Evolutionary conservation across 2,329 filamentous ascomycete species (phyloP).

Genomic region (Fragosphaeria purpurea): DNA sequence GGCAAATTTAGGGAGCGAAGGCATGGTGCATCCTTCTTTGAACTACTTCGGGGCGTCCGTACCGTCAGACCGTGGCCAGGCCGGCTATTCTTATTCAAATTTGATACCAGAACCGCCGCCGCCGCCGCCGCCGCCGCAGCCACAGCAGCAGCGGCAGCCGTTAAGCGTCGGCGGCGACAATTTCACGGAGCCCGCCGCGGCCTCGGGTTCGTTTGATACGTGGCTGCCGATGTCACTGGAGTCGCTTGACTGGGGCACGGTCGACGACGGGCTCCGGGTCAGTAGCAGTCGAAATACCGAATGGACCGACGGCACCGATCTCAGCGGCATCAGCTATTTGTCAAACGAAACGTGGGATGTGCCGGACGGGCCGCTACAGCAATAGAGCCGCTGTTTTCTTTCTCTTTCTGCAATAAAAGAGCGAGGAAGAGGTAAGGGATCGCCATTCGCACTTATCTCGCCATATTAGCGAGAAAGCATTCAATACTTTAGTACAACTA

Average conservation of each 20-base stretch:
- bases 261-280: conserved; percentile 12
- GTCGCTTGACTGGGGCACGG: conserved; percentile 11
- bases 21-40: no score
- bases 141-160: neutral
- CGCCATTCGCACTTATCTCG: no score
- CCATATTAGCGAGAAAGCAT: no score
- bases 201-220: conserved; percentile 6
- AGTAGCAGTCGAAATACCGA: conserved; percentile 8
- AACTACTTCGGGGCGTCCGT: no score
- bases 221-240: conserved; percentile 14
- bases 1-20: no score
- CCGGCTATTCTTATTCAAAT: no score
- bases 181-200: neutral
- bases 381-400: neutral
- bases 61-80: no score
- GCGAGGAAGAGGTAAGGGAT: no score
- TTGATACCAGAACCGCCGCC: neutral
- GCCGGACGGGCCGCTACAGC: conserved; percentile 1
- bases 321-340: conserved; percentile 12
- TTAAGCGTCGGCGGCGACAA: neutral
- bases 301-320: conserved; percentile 13
- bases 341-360: conserved; percentile 11
- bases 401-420: no score
- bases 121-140: neutral
- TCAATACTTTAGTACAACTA: neutral